These are phyloP conservation scores for Arachnopeziza araneosa DNA, from an alignment of 2,329 filamentous ascomycete species.

Conservation along the genomic window DNA sequence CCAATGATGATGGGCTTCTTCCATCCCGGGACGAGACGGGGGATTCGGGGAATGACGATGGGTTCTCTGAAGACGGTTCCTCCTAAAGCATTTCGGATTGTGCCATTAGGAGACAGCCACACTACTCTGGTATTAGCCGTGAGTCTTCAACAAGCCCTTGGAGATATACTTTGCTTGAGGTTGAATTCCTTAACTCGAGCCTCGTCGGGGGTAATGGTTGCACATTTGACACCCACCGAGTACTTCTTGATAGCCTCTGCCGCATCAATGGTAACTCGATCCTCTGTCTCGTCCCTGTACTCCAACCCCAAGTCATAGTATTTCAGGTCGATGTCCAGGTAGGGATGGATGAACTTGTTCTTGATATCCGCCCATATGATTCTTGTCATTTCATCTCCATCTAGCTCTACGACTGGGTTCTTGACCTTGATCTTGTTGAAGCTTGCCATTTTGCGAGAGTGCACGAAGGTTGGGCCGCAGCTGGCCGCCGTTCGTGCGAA, in stretches of 20 bases:
- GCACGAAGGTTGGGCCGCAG: slow-evolving; percentile 23
- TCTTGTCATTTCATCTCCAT: slow-evolving; percentile 93
- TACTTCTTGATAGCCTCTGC: slow-evolving; percentile 99
- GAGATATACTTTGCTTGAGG: slow-evolving; percentile 84
- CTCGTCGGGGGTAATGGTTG: slow-evolving; percentile 98
- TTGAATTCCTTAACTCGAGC: slow-evolving; percentile 95
- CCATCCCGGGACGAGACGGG: slow-evolving; percentile 92
- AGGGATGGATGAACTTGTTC: slow-evolving; percentile 96
- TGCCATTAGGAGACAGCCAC: slow-evolving; percentile 98
- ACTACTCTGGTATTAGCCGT: slow-evolving; percentile 45
- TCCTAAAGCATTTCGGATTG: slow-evolving; percentile 67
- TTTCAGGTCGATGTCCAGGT: slow-evolving; percentile 96
- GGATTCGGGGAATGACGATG: slow-evolving; percentile 91
- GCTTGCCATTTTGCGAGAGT: slow-evolving; percentile 48
- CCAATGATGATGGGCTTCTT: slow-evolving; percentile 99
- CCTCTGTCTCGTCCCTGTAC: slow-evolving; percentile 93
- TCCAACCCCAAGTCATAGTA: slow-evolving; percentile 93
- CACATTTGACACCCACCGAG: slow-evolving; percentile 97
- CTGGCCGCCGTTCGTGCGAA: slow-evolving; percentile 5
- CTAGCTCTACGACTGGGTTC: slow-evolving; percentile 96
- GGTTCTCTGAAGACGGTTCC: slow-evolving; percentile 99
- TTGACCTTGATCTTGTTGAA: slow-evolving; percentile 96
- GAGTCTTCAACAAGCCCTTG: not conserved
- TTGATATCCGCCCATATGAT: slow-evolving; percentile 99
- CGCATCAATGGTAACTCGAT: slow-evolving; percentile 91